Conservation (phyloP, 169 alveolate species). For the Cryptosporidium sp. region DNA sequence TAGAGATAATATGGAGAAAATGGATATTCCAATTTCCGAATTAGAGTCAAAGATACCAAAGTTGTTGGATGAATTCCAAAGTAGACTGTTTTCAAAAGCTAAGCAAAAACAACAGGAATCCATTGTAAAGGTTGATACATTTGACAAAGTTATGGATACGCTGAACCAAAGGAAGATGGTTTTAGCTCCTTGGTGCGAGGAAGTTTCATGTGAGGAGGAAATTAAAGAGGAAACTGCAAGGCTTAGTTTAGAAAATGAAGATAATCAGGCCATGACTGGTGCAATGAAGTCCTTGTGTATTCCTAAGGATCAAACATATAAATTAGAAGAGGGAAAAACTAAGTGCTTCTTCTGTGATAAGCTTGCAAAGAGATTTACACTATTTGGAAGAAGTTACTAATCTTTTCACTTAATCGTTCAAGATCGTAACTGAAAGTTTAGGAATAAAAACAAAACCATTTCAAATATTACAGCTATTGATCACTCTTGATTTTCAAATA, state of each 20-base stretch:
- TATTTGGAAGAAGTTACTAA: constrained; percentile 96
- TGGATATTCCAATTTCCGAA: constrained; percentile 79
- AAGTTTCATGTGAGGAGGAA: constrained; percentile 82
- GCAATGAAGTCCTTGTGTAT: constrained; percentile 97
- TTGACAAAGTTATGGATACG: constrained; percentile 87
- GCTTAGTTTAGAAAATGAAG: constrained; percentile 63
- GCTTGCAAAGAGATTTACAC: constrained; percentile 91
- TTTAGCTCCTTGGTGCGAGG: constrained; percentile 93
- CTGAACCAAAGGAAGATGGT: constrained; percentile 85
- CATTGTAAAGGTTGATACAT: constrained; percentile 77
- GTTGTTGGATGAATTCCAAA: constrained; percentile 81
- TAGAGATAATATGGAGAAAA: constrained; percentile 90
- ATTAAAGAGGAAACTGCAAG: constrained; percentile 82
- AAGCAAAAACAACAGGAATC: constrained; percentile 79
- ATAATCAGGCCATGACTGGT: constrained; percentile 88
- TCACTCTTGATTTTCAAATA: no score
- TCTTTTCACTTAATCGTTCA: neutral
- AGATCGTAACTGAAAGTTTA: no score
- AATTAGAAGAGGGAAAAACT: constrained; percentile 87
- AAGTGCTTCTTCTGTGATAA: constrained; percentile 96
- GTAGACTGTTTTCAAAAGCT: constrained; percentile 80
- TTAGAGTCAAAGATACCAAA: constrained; percentile 78
- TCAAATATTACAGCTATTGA: no score
- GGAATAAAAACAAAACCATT: neutral
- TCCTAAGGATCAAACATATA: constrained; percentile 93